Conservation (phyloP, 202 grass and related monocot species). For the Digitaria exilis region DNA sequence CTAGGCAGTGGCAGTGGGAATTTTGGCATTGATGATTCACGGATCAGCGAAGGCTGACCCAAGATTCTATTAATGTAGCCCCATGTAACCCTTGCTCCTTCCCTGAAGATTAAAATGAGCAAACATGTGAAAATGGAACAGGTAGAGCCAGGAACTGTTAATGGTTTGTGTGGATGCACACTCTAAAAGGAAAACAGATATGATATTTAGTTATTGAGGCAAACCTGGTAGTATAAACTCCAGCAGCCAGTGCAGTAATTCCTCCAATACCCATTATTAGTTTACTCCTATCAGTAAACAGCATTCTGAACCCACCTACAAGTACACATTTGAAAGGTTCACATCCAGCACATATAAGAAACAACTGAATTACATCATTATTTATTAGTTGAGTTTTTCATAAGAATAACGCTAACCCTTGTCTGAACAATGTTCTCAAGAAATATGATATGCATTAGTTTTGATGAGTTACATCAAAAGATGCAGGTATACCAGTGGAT, state of each 20-base stretch:
- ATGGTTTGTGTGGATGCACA: not conserved
- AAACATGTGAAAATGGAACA: conserved; percentile 28
- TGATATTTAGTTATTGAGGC: not conserved
- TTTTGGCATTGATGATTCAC: conserved; percentile 95
- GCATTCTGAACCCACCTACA: conserved; percentile 74
- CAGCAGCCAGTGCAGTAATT: conserved; percentile 84
- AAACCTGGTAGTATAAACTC: conserved; percentile 96
- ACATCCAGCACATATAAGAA: conserved; percentile 23
- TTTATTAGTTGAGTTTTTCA: not conserved
- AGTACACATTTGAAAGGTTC: conserved; percentile 43
- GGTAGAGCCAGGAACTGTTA: not conserved
- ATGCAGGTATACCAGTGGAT: no score
- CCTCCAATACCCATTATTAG: conserved; percentile 85
- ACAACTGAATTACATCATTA: not conserved
- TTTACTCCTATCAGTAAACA: conserved; percentile 81
- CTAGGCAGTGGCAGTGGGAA: conserved; percentile 67
- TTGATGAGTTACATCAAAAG: not conserved
- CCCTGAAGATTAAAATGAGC: conserved; percentile 50
- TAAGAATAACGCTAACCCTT: not conserved
- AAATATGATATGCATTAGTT: not conserved
- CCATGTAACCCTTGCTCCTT: conserved; percentile 92
- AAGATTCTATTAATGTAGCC: conserved; percentile 96
- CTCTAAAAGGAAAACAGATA: not conserved
- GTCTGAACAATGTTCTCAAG: not conserved
- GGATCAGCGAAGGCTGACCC: conserved; percentile 89